These are phyloP conservation scores for Basidiobolus meristosporus DNA, from an alignment of 371 early-diverging fungal species.

Conservation along the genomic window DNA sequence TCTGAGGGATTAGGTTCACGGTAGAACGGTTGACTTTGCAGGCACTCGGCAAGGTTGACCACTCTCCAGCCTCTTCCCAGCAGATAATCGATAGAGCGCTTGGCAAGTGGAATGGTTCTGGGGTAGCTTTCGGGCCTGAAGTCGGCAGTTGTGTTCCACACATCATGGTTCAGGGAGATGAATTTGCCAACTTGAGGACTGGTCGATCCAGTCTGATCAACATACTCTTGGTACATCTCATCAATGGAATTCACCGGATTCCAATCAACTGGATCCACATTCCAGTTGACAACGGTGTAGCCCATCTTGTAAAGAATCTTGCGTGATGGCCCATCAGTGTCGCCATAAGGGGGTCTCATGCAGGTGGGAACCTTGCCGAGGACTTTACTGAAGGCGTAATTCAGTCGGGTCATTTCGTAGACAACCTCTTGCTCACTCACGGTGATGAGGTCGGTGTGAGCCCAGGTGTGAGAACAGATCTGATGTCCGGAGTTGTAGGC, in stretches of 20 bases:
- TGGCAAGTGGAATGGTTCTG: too few relatives aligned
- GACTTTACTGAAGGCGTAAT: constrained; percentile 11
- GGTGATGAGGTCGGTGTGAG: constrained; percentile 19
- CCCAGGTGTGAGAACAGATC: constrained; percentile 25
- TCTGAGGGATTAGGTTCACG: too few relatives aligned
- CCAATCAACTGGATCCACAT: constrained; percentile 11
- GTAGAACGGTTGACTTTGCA: too few relatives aligned
- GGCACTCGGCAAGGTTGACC: too few relatives aligned
- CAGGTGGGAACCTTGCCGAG: constrained; percentile 21
- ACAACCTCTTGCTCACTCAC: constrained; percentile 11
- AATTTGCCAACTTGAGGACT: too few relatives aligned
- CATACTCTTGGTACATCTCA: too few relatives aligned
- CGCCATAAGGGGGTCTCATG: constrained; percentile 15
- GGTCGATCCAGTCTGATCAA: too few relatives aligned
- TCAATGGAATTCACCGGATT: background rate
- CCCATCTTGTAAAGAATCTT: background rate
- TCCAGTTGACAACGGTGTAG: constrained; percentile 5
- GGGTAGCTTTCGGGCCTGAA: too few relatives aligned
- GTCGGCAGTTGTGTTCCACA: too few relatives aligned
- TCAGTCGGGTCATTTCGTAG: constrained; percentile 6
- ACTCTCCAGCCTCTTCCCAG: too few relatives aligned
- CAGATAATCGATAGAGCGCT: too few relatives aligned
- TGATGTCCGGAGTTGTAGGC: constrained; percentile 22
- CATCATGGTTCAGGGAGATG: too few relatives aligned
- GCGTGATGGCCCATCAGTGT: constrained; percentile 1